Conservation (phyloP, 257 asterid genomes). For the Solanum sejunctum region DNA sequence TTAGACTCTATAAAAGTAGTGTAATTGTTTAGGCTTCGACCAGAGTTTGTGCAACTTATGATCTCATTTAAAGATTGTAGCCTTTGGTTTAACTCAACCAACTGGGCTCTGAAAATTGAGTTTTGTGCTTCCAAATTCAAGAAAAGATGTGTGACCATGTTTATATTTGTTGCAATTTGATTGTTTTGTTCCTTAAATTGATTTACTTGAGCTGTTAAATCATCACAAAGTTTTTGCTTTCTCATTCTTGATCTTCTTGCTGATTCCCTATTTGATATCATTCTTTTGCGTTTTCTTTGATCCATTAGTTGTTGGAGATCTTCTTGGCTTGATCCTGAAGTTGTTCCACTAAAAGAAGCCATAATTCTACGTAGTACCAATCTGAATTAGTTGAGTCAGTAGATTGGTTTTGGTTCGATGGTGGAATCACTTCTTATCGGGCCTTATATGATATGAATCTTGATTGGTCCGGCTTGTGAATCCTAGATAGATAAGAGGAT, state of each 20-base stretch:
- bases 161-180: constrained; percentile 11
- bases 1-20: neutral
- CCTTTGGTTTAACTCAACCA: constrained; percentile 29
- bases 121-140: constrained; percentile 19
- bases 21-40: neutral
- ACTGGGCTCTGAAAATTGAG: constrained; percentile 17
- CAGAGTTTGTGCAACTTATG: neutral
- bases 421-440: neutral
- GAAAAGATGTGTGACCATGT: constrained; percentile 4
- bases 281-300: constrained; percentile 14
- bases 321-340: constrained; percentile 12
- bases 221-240: constrained; percentile 21
- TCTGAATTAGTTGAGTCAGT: neutral
- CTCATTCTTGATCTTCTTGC: constrained; percentile 25
- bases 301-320: constrained; percentile 11
- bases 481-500: no score
- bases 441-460: neutral
- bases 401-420: neutral
- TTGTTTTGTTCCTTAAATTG: constrained; percentile 13
- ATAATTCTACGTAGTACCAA: neutral
- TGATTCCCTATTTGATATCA: constrained; percentile 29
- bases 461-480: neutral
- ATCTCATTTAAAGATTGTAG: constrained; percentile 39
- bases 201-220: constrained; percentile 3
- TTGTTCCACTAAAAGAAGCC: constrained; percentile 18